phyloP scores from a whole-genome alignment of 345 rosid species.

The Barbarea vulgaris region DNA sequence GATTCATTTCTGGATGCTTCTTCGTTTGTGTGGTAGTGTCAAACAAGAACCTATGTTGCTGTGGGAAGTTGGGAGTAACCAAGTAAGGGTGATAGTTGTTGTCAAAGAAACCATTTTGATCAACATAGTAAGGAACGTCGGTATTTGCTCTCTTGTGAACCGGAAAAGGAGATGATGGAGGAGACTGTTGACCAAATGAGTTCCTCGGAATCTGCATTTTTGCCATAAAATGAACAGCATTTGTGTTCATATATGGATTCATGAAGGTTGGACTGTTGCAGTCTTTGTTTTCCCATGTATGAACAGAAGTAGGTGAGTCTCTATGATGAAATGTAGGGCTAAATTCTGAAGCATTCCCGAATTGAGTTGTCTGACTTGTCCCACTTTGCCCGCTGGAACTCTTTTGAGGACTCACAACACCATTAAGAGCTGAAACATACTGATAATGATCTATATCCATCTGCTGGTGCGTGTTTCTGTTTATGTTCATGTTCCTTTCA shows the following conservation, averaged over 20 bases:
- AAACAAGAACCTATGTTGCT: slow-evolving; percentile 41
- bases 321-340: slow-evolving; percentile 46
- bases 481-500: slow-evolving; percentile 38
- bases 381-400: slow-evolving; percentile 54
- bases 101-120: slow-evolving; percentile 41
- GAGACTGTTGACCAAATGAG: slow-evolving; percentile 48
- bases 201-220: slow-evolving; percentile 40
- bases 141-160: slow-evolving; percentile 47
- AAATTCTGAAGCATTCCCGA: slow-evolving; percentile 55
- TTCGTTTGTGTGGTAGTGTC: slow-evolving; percentile 41
- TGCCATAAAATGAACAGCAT: slow-evolving; percentile 42
- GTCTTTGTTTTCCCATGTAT: slow-evolving; percentile 52
- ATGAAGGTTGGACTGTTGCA: slow-evolving; percentile 45
- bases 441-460: slow-evolving; percentile 54
- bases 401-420: slow-evolving; percentile 56
- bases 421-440: slow-evolving; percentile 71
- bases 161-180: slow-evolving; percentile 51
- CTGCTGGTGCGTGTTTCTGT: slow-evolving; percentile 42
- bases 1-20: slow-evolving; percentile 41
- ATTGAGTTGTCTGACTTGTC: slow-evolving; percentile 51
- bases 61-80: slow-evolving; percentile 46
- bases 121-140: slow-evolving; percentile 42
- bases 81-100: slow-evolving; percentile 37
- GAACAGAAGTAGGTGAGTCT: slow-evolving; percentile 54
- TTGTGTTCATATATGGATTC: slow-evolving; percentile 41